Percentiles rank a stretch among this genome's conserved stretches.
phyloP scores from a whole-genome alignment of 73 alveolate species.

The Blepharisma stoltei region DNA sequence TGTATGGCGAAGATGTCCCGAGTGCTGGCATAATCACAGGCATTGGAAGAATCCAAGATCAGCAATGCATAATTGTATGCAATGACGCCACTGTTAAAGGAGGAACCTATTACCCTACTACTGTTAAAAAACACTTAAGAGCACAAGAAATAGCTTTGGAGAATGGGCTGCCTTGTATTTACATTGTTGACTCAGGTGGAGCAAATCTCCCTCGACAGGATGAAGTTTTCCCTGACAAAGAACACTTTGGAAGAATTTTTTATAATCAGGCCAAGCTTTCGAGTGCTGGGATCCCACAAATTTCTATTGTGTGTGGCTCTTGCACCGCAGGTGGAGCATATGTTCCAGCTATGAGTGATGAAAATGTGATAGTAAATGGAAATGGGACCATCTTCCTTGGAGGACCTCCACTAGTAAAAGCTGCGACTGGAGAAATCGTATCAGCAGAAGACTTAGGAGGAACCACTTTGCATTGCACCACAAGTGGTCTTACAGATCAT shows the following conservation, averaged over 20 bases:
- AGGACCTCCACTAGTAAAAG: slow-evolving; percentile 97
- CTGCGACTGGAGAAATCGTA: slow-evolving; percentile 94
- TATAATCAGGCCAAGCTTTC: slow-evolving; percentile 84
- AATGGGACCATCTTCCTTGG: slow-evolving; percentile 94
- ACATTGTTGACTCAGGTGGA: slow-evolving; percentile 97
- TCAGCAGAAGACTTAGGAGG: slow-evolving; percentile 90
- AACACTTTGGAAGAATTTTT: slow-evolving; percentile 94
- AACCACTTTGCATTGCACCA: slow-evolving; percentile 84
- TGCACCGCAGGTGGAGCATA: slow-evolving; percentile 99
- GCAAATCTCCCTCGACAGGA: slow-evolving; percentile 76
- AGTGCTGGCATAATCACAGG: slow-evolving; percentile 90
- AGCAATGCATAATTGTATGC: slow-evolving; percentile 84
- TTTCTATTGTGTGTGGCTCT: slow-evolving; percentile 84
- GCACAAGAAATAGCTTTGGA: slow-evolving; percentile 94
- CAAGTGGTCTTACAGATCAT: slow-evolving; percentile 93
- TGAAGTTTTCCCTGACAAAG: slow-evolving; percentile 85
- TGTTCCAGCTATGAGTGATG: slow-evolving; percentile 98
- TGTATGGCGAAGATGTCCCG: slow-evolving; percentile 75
- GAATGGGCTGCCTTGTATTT: slow-evolving; percentile 91
- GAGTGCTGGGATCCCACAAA: slow-evolving; percentile 69
- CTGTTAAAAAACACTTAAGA: slow-evolving; percentile 93
- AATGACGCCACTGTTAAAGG: slow-evolving; percentile 92
- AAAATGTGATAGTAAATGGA: slow-evolving; percentile 84
- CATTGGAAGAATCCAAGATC: slow-evolving; percentile 81
- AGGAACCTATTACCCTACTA: slow-evolving; percentile 92